Evolutionary conservation across 306 rosid species (phyloP), one percentile per base, ranked within the genome.

Genomic region (Mucuna pruriens): DNA sequence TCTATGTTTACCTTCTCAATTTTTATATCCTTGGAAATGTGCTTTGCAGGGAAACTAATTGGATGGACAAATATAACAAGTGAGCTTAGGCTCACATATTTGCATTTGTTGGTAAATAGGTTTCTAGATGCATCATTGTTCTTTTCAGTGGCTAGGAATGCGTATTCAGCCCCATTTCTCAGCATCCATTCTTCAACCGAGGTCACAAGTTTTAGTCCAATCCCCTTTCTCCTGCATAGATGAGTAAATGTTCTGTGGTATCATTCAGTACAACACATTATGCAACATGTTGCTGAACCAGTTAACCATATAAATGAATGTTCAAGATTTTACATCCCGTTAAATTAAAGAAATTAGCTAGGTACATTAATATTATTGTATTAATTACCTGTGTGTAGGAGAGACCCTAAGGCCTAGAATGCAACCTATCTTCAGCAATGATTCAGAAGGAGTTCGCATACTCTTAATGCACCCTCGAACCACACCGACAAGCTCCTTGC

Each of bases 381-480:
- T 26, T 29, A 29, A 4, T 29, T 86, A 90, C 97, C 93, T 76
- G 80, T 85, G 85, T 63, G 85, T 29, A 69, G 93, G 95, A 76
- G 97, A 90, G 64, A 92, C 95, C 20, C 95, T 84, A 69, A 92
- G 97, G 77, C 97, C 97, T 26, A 90, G 78, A 42, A 92, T 84
- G 73, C 88, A 90, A 49, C 95, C 97, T 46, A 92, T 89, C 81
- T 86, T 88, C 79, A 88, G 54, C 48, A 85, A 65, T 62, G 82
- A 81, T 46, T 90, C 90, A 71, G 83, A 79, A 45, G 66, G 65
- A 84, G 89, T 87, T 61, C 58, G 71, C 79, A 92, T 81, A 81
- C 77, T 84, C 90, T 88, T 89, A 76, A 91, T 85, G 84, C 97
- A 91, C 66, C 95, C 97, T 33, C 90, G 80, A 87, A 91, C 89